A percentile compares a stretch with the other conserved stretches of the same genome.
Evolutionary conservation across 768 basidiomycete species (phyloP).

Genomic region (Crassisporium funariophilum): DNA sequence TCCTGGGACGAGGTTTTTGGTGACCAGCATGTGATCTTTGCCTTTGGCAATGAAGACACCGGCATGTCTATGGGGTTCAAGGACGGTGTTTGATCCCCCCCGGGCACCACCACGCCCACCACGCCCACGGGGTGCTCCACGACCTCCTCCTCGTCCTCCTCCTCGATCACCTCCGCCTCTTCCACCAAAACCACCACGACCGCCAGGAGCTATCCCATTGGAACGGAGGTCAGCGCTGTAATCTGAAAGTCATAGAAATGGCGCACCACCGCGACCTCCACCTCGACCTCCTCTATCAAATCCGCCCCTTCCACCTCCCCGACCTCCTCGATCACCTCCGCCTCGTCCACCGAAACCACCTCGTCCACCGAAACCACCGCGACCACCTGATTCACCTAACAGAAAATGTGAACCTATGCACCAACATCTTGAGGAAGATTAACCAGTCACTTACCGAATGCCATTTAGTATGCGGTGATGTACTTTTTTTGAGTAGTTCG

Average conservation of each 20-base stretch:
- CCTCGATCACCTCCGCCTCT: slow-evolving; percentile 43
- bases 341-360: slow-evolving; percentile 67
- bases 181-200: slow-evolving; percentile 72
- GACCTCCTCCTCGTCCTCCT: slow-evolving; percentile 43
- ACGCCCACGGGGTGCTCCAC: slow-evolving; percentile 39
- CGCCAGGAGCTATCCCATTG: too few species aligned
- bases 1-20: slow-evolving; percentile 96
- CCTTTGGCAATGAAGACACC: slow-evolving; percentile 98
- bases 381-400: slow-evolving; percentile 65
- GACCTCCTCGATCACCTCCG: slow-evolving; percentile 40
- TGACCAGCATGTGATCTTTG: slow-evolving; percentile 96
- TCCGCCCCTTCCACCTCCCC: slow-evolving; percentile 42
- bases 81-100: slow-evolving; percentile 85
- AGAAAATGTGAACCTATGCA: neutral
- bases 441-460: slow-evolving; percentile 29
- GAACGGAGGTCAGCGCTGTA: too few species aligned
- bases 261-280: slow-evolving; percentile 77
- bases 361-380: slow-evolving; percentile 81
- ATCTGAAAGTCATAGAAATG: slow-evolving; percentile 66
- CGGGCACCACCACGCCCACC: slow-evolving; percentile 65
- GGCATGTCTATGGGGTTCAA: slow-evolving; percentile 93
- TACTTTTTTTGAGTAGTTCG: slow-evolving; percentile 11
- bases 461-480: slow-evolving; percentile 26
- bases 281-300: slow-evolving; percentile 44
- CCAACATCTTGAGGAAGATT: neutral